These are phyloP conservation scores for Naumovozyma baii DNA, from an alignment of 805 yeast species.

Conservation along the genomic window DNA sequence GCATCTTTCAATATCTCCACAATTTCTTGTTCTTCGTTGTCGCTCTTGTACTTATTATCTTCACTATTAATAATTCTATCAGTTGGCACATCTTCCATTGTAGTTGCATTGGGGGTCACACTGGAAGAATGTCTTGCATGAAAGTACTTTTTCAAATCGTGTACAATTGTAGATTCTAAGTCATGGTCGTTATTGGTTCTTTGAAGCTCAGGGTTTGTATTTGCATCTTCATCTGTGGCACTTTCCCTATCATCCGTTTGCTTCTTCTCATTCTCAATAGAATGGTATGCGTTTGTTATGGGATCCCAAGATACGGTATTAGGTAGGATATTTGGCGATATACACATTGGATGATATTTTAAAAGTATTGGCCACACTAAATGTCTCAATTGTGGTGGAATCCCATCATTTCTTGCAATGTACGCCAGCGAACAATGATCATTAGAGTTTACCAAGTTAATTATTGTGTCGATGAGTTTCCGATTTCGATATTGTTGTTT, in stretches of 20 bases:
- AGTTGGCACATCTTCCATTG: not conserved
- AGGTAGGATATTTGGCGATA: conserved; percentile 61
- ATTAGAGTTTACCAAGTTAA: conserved; percentile 43
- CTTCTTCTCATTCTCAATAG: conserved; percentile 2
- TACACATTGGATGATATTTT: conserved; percentile 76
- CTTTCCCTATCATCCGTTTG: not conserved
- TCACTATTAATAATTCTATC: not conserved
- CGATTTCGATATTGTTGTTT: conserved; percentile 23
- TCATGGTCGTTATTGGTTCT: conserved; percentile 15
- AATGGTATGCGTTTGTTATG: conserved; percentile 8
- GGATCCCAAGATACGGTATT: conserved; percentile 33
- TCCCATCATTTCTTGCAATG: conserved; percentile 72
- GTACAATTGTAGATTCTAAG: conserved; percentile 34
- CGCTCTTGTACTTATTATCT: not conserved
- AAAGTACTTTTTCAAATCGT: conserved; percentile 55
- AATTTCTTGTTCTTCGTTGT: conserved; percentile 38
- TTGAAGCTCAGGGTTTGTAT: not conserved
- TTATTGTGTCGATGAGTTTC: conserved; percentile 38
- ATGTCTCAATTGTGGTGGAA: conserved; percentile 73
- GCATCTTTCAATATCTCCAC: conserved; percentile 50
- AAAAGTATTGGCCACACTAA: conserved; percentile 78
- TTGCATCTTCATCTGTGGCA: not conserved
- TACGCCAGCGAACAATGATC: conserved; percentile 71
- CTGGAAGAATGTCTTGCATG: conserved; percentile 17
- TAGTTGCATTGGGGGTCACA: conserved; percentile 1